phyloP scores from a whole-genome alignment of 352 stramenopile genomes.

The Pythium phragmiticola region DNA sequence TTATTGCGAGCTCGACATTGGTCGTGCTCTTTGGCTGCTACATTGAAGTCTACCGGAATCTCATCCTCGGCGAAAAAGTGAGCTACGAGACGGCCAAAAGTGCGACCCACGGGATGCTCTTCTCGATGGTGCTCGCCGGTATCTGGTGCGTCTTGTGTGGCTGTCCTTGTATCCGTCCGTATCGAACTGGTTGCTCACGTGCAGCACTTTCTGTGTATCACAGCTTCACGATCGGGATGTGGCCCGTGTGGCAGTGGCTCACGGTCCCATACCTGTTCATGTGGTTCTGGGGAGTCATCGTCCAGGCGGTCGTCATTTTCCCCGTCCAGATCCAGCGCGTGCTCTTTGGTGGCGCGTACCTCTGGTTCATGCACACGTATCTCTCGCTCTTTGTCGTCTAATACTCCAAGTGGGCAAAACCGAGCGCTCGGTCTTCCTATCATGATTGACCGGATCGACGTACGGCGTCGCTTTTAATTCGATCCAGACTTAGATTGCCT shows the following conservation, averaged over 20 bases:
- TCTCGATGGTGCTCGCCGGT: conserved; percentile 52
- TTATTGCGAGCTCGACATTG: conserved; percentile 49
- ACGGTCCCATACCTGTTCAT: conserved; percentile 80
- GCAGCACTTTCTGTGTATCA: neutral
- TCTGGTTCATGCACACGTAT: conserved; percentile 81
- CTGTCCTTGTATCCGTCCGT: neutral
- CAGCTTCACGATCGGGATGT: conserved; percentile 73
- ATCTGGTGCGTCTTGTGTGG: conserved; percentile 40
- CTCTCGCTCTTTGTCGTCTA: conserved; percentile 42
- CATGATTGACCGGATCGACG: too few relatives aligned
- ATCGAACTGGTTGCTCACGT: too few relatives aligned
- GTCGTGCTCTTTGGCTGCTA: conserved; percentile 62
- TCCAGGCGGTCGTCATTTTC: conserved; percentile 66
- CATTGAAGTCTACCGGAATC: conserved; percentile 69
- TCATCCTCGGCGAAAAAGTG: conserved; percentile 57
- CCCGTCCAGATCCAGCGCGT: conserved; percentile 58
- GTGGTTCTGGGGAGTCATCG: conserved; percentile 78
- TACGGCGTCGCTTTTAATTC: too few relatives aligned
- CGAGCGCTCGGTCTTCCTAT: too few relatives aligned
- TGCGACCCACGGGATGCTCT: conserved; percentile 67
- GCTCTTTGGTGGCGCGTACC: conserved; percentile 52
- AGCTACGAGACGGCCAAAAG: conserved; percentile 60
- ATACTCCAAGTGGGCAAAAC: neutral
- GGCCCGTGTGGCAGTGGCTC: conserved; percentile 73
- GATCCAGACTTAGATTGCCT: too few relatives aligned